phyloP scores from a whole-genome alignment of 2,329 filamentous ascomycete genomes.

The Zalaria sp. region DNA sequence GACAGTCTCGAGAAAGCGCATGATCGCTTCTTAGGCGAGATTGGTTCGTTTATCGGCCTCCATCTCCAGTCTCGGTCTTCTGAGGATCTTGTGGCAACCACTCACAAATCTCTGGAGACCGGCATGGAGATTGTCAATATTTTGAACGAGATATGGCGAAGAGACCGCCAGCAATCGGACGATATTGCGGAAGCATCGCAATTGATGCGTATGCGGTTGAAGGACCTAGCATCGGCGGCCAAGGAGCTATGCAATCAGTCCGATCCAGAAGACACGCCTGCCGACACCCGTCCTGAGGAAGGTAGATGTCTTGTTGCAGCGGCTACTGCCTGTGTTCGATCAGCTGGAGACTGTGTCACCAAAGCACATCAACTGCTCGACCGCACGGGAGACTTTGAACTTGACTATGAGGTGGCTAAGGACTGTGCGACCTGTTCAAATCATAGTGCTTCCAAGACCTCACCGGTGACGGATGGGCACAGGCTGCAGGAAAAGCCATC shows the following conservation, averaged over 20 bases:
- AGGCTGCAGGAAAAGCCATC: too few relatives aligned
- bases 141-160: conserved; percentile 68
- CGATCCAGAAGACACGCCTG: conserved; percentile 54
- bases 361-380: conserved; percentile 78
- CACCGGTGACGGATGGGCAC: too few relatives aligned
- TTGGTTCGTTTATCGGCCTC: conserved; percentile 87
- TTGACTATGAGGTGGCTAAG: conserved; percentile 29
- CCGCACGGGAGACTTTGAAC: conserved; percentile 79
- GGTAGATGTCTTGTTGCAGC: conserved; percentile 62
- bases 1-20: conserved; percentile 67
- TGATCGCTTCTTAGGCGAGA: conserved; percentile 76
- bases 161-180: conserved; percentile 54
- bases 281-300: conserved; percentile 68
- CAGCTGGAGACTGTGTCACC: conserved; percentile 79
- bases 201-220: conserved; percentile 66
- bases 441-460: not conserved
- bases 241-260: conserved; percentile 61
- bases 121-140: conserved; percentile 68
- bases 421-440: not conserved
- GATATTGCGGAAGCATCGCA: conserved; percentile 55
- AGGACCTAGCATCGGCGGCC: conserved; percentile 67
- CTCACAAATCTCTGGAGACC: conserved; percentile 69
- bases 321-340: conserved; percentile 76
- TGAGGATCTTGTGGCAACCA: conserved; percentile 66
- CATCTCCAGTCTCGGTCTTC: conserved; percentile 88